Evolutionary conservation across 2,329 filamentous ascomycete genomes (phyloP).

Genomic region (Zymoseptoria brevis): DNA sequence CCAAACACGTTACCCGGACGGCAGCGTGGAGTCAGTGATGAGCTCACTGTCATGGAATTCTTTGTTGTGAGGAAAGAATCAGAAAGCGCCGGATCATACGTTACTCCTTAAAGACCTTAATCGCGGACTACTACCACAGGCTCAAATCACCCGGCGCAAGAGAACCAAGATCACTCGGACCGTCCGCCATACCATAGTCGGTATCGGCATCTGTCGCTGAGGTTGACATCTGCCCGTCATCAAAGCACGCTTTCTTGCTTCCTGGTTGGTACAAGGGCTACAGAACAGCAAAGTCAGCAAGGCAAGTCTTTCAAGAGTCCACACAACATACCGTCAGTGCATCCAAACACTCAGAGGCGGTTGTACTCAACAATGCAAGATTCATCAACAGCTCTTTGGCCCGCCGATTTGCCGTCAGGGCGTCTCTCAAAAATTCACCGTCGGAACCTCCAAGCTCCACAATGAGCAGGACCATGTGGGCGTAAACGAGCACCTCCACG

Average conservation of each 20-base stretch:
- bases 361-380: conserved; percentile 7
- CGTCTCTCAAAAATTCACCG: conserved; percentile 3
- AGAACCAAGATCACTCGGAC: too few species aligned
- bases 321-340: conserved; percentile 5
- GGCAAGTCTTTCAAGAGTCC: not conserved
- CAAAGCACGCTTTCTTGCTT: not conserved
- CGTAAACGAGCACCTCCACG: conserved; percentile 12
- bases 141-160: not conserved
- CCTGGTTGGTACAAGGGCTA: not conserved
- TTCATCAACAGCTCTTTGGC: conserved; percentile 11
- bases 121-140: not conserved
- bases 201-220: not conserved
- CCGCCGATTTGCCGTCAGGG: conserved; percentile 5
- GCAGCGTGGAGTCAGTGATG: too few species aligned
- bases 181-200: not conserved
- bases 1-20: too few species aligned
- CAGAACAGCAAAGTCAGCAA: not conserved
- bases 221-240: not conserved
- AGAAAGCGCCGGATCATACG: too few species aligned
- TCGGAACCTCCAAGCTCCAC: conserved; percentile 10
- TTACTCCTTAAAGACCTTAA: not conserved
- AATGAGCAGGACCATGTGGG: conserved; percentile 9
- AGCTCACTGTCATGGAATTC: too few species aligned
- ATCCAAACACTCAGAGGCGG: conserved; percentile 12
- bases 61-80: too few species aligned